Base-by-base conservation (phyloP, 2,329 filamentous ascomycete species). In the Penicillium psychrosexuale region DNA sequence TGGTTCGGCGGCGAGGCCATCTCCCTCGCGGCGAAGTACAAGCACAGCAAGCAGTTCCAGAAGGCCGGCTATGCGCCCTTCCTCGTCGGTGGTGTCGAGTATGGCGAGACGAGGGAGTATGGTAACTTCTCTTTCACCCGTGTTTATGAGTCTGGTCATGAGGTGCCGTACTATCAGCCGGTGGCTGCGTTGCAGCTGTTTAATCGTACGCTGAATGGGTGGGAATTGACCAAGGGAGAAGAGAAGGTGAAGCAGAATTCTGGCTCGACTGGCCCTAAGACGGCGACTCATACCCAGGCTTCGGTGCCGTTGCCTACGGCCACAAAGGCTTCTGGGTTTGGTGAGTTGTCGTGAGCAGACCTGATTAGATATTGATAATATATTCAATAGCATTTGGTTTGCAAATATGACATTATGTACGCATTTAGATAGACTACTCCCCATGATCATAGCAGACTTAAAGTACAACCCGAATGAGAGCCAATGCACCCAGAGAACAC, bases 31-130 rank as follows among this genome's bases (percentile, higher is more conserved):
- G 75, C 91, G 0, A 71, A 79, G 39, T 76, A 76, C 58, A 64
- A 69, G 1, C 79, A 84, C 38, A 75, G 78, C 11, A 73, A 78
- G 44, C 73, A 80, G 27, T 94, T 93, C 68, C 75, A 79, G 1
- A 70, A 75, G 0, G 85, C 90, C 0, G 89, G 89, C 0, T 94
- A 94, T 68, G 82, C 84, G 0, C 84, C 87, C 13, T 84, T 94
- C 58, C 76, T 85, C 12, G 84, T 89, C 38, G 89, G 90, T 66
- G 80, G 79, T 27, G 78, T 81, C 7, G 71, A 83, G 85, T 66
- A 89, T 48, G 90, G 90, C 19, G 82, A 84, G 53, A 89, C 90
- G 0, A 82, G 89, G 4, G 89, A 94, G 70, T 89, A 84, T 64
- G 89, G 87, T 11, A 92, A 92, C 62, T 80, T 89, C 51, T 84